Conservation (phyloP, 2,329 filamentous ascomycete genomes). For the Acephala macrosclerotiorum region DNA sequence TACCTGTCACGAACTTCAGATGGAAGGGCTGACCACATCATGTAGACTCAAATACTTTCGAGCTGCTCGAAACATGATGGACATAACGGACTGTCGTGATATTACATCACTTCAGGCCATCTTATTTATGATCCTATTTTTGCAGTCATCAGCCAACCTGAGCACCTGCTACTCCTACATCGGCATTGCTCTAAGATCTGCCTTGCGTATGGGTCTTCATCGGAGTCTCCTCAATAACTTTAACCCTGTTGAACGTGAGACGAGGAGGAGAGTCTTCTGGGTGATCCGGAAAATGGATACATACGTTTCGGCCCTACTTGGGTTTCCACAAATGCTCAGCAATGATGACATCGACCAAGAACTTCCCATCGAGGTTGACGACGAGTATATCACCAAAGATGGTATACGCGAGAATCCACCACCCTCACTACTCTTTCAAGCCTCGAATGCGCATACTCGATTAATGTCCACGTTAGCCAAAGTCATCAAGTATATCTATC, state of each 20-base stretch:
- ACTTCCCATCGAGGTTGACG: slow-evolving; percentile 69
- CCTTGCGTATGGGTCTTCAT: slow-evolving; percentile 80
- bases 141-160: slow-evolving; percentile 80
- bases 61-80: slow-evolving; percentile 69
- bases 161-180: slow-evolving; percentile 83
- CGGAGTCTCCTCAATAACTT: slow-evolving; percentile 71
- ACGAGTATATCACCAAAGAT: slow-evolving; percentile 69
- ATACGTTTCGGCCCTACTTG: slow-evolving; percentile 72
- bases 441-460: slow-evolving; percentile 70
- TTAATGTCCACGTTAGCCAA: slow-evolving; percentile 70
- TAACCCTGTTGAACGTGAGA: slow-evolving; percentile 68
- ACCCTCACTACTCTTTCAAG: slow-evolving; percentile 64
- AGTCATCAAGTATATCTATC: slow-evolving; percentile 71
- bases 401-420: slow-evolving; percentile 62
- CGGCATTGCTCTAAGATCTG: slow-evolving; percentile 77
- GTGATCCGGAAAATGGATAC: slow-evolving; percentile 75
- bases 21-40: not conserved
- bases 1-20: not conserved
- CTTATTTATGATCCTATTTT: slow-evolving; percentile 81
- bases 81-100: slow-evolving; percentile 75
- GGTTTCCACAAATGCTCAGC: slow-evolving; percentile 69
- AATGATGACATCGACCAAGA: slow-evolving; percentile 73
- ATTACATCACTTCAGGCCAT: slow-evolving; percentile 77
- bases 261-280: slow-evolving; percentile 70
- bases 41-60: slow-evolving; percentile 77